phyloP scores from a whole-genome alignment of 257 asterid genomes.

The Nicotiana noctiflora region DNA sequence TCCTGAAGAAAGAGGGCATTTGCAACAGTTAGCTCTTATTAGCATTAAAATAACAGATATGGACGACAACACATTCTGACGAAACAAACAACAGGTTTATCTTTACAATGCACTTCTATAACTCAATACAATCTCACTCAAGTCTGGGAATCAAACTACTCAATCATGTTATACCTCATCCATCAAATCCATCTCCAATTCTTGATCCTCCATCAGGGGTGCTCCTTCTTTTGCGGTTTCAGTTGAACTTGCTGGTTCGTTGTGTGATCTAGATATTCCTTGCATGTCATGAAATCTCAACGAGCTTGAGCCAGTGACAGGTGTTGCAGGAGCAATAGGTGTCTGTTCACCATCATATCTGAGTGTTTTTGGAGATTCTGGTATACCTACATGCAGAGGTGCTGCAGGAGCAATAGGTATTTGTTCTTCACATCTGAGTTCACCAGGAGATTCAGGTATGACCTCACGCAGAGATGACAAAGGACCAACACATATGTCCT shows the following conservation, averaged over 20 bases:
- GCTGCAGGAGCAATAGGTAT: conserved; percentile 9
- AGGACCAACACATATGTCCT: not conserved
- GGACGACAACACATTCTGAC: not conserved
- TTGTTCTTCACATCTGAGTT: conserved; percentile 25
- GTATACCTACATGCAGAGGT: not conserved
- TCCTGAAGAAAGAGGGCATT: conserved; percentile 37
- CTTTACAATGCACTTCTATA: not conserved
- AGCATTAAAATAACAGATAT: not conserved
- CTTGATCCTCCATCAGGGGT: conserved; percentile 25
- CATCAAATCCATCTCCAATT: conserved; percentile 23
- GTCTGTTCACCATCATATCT: conserved; percentile 24
- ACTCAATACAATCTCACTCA: not conserved
- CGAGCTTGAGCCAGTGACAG: conserved; percentile 31
- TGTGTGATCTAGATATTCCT: conserved; percentile 25
- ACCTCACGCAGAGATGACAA: not conserved
- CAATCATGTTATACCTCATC: conserved; percentile 38
- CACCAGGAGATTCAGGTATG: conserved; percentile 12
- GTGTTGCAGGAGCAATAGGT: conserved; percentile 63
- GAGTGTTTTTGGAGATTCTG: conserved; percentile 14
- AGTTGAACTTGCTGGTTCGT: conserved; percentile 29
- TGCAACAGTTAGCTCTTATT: conserved; percentile 1
- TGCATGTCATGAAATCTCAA: conserved; percentile 35
- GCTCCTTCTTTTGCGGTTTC: conserved; percentile 28
- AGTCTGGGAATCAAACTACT: not conserved
- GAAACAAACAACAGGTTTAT: not conserved